Evolutionary conservation across 2,329 filamentous ascomycete genomes (phyloP).

Genomic region (Stachybotrys echinatus): DNA sequence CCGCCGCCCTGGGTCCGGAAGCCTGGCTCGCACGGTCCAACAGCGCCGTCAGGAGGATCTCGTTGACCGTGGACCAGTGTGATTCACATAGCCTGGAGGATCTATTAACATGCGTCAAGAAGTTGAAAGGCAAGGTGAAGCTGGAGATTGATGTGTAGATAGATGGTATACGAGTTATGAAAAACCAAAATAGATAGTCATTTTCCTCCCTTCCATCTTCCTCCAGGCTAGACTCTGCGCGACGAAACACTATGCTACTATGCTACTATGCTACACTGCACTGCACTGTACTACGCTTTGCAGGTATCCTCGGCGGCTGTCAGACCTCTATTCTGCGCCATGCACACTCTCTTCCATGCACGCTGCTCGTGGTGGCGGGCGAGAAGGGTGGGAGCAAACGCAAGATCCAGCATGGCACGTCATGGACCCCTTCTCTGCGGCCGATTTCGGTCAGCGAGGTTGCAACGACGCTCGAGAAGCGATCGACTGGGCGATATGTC

Average conservation of each 20-base stretch:
- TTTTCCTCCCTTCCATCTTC: background rate
- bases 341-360: no score
- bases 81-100: background rate
- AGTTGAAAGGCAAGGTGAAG: background rate
- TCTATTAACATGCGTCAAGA: constrained; percentile 2
- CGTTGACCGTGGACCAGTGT: background rate
- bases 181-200: background rate
- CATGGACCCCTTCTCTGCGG: background rate
- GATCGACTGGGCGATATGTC: background rate
- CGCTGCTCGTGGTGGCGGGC: no score
- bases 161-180: background rate
- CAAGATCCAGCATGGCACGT: no score
- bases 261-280: no score
- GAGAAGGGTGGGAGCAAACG: no score
- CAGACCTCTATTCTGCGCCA: no score
- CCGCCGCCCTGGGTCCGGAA: background rate
- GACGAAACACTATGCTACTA: no score
- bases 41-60: background rate
- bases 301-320: no score
- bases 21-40: background rate
- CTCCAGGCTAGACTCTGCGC: background rate
- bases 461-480: background rate
- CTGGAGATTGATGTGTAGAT: background rate
- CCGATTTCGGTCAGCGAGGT: background rate
- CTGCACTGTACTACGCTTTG: no score